Evolutionary conservation across 768 basidiomycete species (phyloP).

Genomic region (Termitomyces sp.): DNA sequence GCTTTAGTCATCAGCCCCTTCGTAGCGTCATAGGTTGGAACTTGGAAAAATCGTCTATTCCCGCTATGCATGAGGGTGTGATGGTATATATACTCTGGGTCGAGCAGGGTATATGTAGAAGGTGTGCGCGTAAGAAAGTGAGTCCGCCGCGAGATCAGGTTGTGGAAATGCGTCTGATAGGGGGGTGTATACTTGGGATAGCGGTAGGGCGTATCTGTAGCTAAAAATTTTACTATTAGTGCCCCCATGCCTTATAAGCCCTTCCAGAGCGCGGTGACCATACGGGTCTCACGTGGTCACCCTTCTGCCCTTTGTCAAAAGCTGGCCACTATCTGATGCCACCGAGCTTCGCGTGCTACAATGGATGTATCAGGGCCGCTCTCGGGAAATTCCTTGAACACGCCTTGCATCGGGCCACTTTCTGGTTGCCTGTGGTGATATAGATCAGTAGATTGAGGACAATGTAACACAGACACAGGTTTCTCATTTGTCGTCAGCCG

Average conservation of each 20-base stretch:
- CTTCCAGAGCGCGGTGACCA: slow-evolving; percentile 4
- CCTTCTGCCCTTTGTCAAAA: slow-evolving; percentile 6
- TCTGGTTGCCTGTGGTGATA: neutral
- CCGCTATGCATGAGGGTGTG: neutral
- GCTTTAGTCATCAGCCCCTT: neutral
- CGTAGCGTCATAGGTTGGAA: neutral
- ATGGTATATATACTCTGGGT: neutral
- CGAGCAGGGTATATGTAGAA: neutral
- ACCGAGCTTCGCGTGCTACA: neutral
- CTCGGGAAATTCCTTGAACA: slow-evolving; percentile 9
- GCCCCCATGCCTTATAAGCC: neutral
- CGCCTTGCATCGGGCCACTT: neutral
- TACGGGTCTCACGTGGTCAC: slow-evolving; percentile 1
- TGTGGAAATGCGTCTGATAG: neutral
- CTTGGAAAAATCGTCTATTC: neutral
- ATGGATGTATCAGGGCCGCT: neutral
- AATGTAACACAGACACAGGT: neutral
- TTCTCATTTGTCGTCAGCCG: neutral
- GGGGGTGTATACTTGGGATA: neutral
- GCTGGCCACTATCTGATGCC: neutral
- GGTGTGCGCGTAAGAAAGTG: neutral
- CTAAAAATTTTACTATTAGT: neutral
- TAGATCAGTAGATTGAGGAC: neutral
- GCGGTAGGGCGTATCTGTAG: neutral
- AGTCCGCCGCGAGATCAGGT: neutral